Percentiles rank a stretch among this genome's conserved stretches.
Evolutionary conservation across 768 basidiomycete species (phyloP).

Genomic region (Leccinum broughii): DNA sequence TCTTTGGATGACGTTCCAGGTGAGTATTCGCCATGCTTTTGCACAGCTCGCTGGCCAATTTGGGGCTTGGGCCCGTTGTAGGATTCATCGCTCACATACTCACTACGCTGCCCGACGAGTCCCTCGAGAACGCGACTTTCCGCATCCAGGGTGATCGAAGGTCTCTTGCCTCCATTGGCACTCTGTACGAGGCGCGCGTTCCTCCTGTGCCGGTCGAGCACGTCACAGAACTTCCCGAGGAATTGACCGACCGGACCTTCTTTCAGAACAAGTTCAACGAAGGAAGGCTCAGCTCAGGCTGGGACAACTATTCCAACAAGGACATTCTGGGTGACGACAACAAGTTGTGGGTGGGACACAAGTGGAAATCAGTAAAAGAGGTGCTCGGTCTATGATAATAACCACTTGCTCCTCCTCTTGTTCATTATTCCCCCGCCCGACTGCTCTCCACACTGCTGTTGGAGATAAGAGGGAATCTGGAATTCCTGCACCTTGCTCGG

Average conservation of each 20-base stretch:
- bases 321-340: constrained; percentile 35
- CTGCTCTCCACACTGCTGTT: constrained; percentile 37
- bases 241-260: constrained; percentile 30
- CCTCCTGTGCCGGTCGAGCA: constrained; percentile 23
- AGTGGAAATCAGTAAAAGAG: constrained; percentile 33
- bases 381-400: constrained; percentile 25
- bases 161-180: constrained; percentile 27
- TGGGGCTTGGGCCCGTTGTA: constrained; percentile 7
- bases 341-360: constrained; percentile 34
- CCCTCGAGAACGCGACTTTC: constrained; percentile 33
- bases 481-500: constrained; percentile 37
- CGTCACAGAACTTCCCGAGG: constrained; percentile 31
- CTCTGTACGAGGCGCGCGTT: constrained; percentile 26
- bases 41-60: constrained; percentile 3
- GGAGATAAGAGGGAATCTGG: constrained; percentile 35
- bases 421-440: constrained; percentile 21
- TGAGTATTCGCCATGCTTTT: constrained; percentile 3
- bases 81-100: constrained; percentile 38
- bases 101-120: constrained; percentile 29
- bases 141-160: constrained; percentile 39
- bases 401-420: constrained; percentile 23
- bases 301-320: constrained; percentile 31
- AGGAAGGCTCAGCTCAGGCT: constrained; percentile 36
- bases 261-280: constrained; percentile 31
- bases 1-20: constrained; percentile 37